Base-by-base conservation (phyloP, 2,329 filamentous ascomycete species). In the Albifimbria verrucaria region DNA sequence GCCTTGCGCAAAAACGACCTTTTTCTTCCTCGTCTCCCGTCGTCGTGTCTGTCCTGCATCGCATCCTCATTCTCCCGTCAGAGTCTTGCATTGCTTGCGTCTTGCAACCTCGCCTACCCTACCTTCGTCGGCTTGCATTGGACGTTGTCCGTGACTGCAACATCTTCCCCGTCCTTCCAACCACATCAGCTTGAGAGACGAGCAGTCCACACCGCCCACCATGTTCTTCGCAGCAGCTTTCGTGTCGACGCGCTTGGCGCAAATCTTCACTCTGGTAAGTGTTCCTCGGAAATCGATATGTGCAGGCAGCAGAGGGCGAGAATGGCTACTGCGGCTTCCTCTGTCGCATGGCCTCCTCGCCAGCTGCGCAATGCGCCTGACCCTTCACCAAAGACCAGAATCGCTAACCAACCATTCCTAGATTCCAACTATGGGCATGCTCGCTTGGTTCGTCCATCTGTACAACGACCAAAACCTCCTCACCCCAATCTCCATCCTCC, bases 381-480 rank as follows among this genome's bases (percentile, higher is more conserved):
- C n/a, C n/a, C n/a, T n/a, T n/a, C n/a, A n/a, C n/a, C n/a, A n/a
- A n/a, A n/a, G n/a, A n/a, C n/a, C n/a, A n/a, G n/a, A n/a, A n/a
- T n/a, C n/a, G 42, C n/a, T 15, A 3, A 44, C 32, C 4, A 7
- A n/a, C n/a, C 21, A 28, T 47, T 41, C 44, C n/a, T 41, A 87
- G 84, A 85, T 86, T 65, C 83, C 83, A 43, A 78, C 74, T 22
- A 77, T 88, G 68, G 84, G 85, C 70, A 86, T 88, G 80, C 79
- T 87, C 50, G 78, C 81, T 61, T 87, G 79, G 75, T 87, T 88
- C 65, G 80, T 88, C 58, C 70, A 86, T 68, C 76, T 77, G 59
- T 87, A 82, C 70, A 76, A 80, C 61, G 65, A 71, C 50, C 63
- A 68, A 62, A 86, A 87, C 69, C 65, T 74, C 55, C 73, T 87